Percentiles rank a stretch among this genome's conserved stretches.
Evolutionary conservation across 78 protist species (phyloP).

Genomic region (Emiliania huxleyi): DNA sequence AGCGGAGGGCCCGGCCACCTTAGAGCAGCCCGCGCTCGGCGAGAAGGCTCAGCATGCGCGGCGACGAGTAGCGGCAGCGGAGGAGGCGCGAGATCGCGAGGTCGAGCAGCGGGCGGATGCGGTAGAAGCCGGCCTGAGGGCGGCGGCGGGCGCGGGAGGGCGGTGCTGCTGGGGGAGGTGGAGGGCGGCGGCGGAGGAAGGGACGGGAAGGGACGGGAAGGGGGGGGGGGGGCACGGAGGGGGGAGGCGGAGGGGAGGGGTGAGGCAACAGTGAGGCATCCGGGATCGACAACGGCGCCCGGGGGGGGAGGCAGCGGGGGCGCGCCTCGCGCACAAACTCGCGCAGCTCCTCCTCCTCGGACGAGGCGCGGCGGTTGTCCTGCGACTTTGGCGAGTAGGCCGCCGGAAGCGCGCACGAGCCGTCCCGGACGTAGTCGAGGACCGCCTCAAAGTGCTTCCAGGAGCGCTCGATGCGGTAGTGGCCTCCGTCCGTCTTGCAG

Average conservation of each 20-base stretch:
- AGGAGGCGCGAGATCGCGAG: not conserved
- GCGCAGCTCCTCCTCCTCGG: not conserved
- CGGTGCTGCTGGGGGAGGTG: no score
- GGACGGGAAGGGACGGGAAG: no score
- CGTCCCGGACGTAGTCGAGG: slow-evolving; percentile 14
- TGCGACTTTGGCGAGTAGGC: not conserved
- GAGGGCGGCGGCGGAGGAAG: no score
- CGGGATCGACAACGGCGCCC: no score
- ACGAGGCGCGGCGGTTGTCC: not conserved
- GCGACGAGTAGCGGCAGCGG: not conserved
- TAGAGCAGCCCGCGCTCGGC: not conserved
- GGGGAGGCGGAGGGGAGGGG: no score
- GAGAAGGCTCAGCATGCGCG: not conserved
- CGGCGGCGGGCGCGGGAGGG: no score
- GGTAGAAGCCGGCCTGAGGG: not conserved
- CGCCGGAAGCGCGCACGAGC: not conserved
- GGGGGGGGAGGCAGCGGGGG: no score
- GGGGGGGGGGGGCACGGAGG: no score
- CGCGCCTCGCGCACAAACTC: slow-evolving; percentile 16
- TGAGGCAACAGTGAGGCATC: no score
- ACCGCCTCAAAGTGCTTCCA: slow-evolving; percentile 12
- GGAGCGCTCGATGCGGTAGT: not conserved
- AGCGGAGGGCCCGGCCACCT: no score
- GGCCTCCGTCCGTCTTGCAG: not conserved
- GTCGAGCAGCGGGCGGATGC: not conserved